Conservation (phyloP, 108 stramenopile genomes). For the Nitzschia inconspicua region DNA sequence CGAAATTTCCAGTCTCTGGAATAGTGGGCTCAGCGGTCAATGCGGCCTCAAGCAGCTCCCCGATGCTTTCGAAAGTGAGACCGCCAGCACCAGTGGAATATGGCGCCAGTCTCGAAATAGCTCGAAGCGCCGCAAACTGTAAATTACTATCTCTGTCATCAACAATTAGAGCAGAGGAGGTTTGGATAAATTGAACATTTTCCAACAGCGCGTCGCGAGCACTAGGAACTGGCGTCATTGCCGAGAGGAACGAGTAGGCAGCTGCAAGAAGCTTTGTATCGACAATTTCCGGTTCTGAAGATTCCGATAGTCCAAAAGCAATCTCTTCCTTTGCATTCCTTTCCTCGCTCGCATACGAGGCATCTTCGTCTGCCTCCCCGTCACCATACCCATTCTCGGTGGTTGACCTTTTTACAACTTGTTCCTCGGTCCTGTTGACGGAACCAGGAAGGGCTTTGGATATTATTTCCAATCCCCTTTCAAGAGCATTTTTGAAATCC, state of each 20-base stretch:
- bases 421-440: slow-evolving; percentile 11
- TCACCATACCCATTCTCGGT: neutral
- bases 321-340: neutral
- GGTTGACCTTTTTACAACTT: neutral
- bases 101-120: slow-evolving; percentile 24
- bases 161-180: slow-evolving; percentile 16
- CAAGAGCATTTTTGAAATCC: slow-evolving; percentile 22
- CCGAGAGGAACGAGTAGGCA: slow-evolving; percentile 28
- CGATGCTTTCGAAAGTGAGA: neutral
- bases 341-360: neutral
- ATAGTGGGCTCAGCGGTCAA: neutral
- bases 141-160: slow-evolving; percentile 11
- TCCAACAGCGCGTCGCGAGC: slow-evolving; percentile 13
- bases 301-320: slow-evolving; percentile 7
- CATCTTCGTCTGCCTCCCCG: slow-evolving; percentile 12
- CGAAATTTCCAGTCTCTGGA: neutral
- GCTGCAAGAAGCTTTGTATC: slow-evolving; percentile 20
- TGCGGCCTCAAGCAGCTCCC: slow-evolving; percentile 15
- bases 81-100: slow-evolving; percentile 12
- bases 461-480: slow-evolving; percentile 31
- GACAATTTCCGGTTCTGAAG: slow-evolving; percentile 17
- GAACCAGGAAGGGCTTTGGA: neutral
- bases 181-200: slow-evolving; percentile 17
- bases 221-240: slow-evolving; percentile 19
- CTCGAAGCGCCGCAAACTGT: slow-evolving; percentile 15